These are phyloP conservation scores for Seiridium cupressi DNA, from an alignment of 2,329 filamentous ascomycete species.

Conservation along the genomic window DNA sequence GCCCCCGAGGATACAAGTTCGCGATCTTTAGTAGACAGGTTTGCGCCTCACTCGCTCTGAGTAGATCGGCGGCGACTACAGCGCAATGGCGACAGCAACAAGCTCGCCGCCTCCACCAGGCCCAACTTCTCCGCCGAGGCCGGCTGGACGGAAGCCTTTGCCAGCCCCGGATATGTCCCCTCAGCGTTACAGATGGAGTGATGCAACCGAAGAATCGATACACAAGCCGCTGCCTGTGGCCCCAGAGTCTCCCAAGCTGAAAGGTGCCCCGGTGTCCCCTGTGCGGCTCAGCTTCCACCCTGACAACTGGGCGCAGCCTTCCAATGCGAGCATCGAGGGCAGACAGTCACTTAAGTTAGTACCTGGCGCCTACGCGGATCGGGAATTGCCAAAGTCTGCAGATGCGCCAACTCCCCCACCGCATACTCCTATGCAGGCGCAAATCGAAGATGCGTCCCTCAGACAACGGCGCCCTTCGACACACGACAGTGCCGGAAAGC, in stretches of 20 bases:
- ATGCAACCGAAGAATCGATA: constrained; percentile 20
- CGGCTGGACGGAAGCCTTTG: constrained; percentile 22
- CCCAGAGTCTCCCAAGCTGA: constrained; percentile 40
- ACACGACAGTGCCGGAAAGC: constrained; percentile 15
- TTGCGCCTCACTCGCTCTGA: not conserved
- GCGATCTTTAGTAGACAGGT: not conserved
- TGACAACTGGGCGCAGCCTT: constrained; percentile 51
- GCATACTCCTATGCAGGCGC: constrained; percentile 26
- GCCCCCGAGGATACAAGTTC: not conserved
- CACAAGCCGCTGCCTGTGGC: constrained; percentile 25
- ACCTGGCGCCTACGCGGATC: constrained; percentile 16
- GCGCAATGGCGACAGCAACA: constrained; percentile 27
- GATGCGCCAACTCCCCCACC: constrained; percentile 36
- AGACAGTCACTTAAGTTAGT: constrained; percentile 9
- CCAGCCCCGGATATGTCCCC: constrained; percentile 26
- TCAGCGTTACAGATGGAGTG: constrained; percentile 29
- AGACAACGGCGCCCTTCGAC: constrained; percentile 12
- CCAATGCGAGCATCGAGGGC: constrained; percentile 49
- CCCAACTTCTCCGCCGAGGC: constrained; percentile 23
- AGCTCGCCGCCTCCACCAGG: constrained; percentile 23
- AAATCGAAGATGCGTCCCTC: not conserved
- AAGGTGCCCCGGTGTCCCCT: constrained; percentile 53
- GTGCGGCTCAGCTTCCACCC: constrained; percentile 53
- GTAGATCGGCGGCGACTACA: not conserved
- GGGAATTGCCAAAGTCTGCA: constrained; percentile 30